Conservation (phyloP, 208 protist genomes). For the Leishmania arabica region DNA sequence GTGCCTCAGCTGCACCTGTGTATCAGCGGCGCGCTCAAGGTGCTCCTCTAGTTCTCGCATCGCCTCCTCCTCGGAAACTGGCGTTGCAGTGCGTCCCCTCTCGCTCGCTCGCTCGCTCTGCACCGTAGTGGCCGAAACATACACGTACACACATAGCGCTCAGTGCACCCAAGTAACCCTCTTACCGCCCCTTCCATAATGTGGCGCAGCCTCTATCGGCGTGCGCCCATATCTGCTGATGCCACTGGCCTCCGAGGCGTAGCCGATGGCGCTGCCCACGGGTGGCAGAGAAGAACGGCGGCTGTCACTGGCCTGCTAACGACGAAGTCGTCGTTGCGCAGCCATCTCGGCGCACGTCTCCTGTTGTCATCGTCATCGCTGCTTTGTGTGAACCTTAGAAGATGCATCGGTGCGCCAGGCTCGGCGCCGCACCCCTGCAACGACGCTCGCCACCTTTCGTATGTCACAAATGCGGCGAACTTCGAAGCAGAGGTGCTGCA, state of each 20-base stretch:
- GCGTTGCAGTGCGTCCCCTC: background rate
- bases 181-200: background rate
- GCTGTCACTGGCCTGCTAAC: background rate
- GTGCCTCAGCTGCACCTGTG: background rate
- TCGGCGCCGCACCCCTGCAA: background rate
- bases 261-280: background rate
- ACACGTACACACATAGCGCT: background rate
- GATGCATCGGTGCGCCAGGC: background rate
- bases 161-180: background rate
- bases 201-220: background rate
- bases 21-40: background rate
- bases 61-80: background rate
- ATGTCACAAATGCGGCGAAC: conserved; percentile 64
- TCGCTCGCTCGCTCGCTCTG: background rate
- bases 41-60: background rate
- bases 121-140: background rate
- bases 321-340: background rate
- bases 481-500: conserved; percentile 87
- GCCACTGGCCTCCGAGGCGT: background rate
- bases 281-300: conserved; percentile 1
- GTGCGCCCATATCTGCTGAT: background rate
- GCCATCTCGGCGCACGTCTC: background rate
- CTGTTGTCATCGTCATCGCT: background rate
- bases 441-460: conserved; percentile 20
- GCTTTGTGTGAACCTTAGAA: background rate